phyloP scores from a whole-genome alignment of 2,329 filamentous ascomycete genomes.

The Talaromyces sp. region DNA sequence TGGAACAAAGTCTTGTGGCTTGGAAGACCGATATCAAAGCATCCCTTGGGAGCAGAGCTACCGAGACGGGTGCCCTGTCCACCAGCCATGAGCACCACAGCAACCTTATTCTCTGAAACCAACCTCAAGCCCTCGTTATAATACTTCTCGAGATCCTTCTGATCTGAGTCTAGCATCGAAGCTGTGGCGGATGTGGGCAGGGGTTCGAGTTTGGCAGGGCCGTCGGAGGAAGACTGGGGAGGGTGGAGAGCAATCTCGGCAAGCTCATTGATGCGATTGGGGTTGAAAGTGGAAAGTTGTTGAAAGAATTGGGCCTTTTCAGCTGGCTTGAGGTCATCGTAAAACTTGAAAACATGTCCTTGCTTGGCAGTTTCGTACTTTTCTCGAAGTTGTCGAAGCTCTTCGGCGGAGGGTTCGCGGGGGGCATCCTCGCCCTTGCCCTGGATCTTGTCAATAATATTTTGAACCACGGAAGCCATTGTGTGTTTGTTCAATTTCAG shows the following conservation, averaged over 20 bases:
- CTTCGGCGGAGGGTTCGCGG: slow-evolving; percentile 58
- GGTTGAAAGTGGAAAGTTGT: slow-evolving; percentile 79
- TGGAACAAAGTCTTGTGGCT: slow-evolving; percentile 95
- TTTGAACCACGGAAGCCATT: slow-evolving; percentile 45
- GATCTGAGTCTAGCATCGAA: slow-evolving; percentile 84
- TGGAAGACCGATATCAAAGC: slow-evolving; percentile 92
- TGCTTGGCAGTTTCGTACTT: slow-evolving; percentile 73
- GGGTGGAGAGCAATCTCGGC: slow-evolving; percentile 78
- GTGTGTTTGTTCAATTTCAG: background rate
- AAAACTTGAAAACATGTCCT: slow-evolving; percentile 82
- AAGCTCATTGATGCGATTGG: slow-evolving; percentile 81
- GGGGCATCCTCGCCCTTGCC: slow-evolving; percentile 34
- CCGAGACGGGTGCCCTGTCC: slow-evolving; percentile 93
- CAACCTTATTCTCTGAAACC: slow-evolving; percentile 67
- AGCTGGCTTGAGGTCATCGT: slow-evolving; percentile 67
- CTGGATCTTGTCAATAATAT: slow-evolving; percentile 48
- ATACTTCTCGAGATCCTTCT: slow-evolving; percentile 76
- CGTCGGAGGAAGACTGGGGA: slow-evolving; percentile 57
- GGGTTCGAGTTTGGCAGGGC: slow-evolving; percentile 66
- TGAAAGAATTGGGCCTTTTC: slow-evolving; percentile 77
- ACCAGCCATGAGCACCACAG: slow-evolving; percentile 93
- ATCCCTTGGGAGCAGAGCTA: slow-evolving; percentile 93
- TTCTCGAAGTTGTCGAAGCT: slow-evolving; percentile 64
- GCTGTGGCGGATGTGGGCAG: slow-evolving; percentile 82
- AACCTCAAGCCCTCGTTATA: slow-evolving; percentile 67